Conservation (phyloP, 371 early-diverging fungal species). For the Mucor plumbeus region DNA sequence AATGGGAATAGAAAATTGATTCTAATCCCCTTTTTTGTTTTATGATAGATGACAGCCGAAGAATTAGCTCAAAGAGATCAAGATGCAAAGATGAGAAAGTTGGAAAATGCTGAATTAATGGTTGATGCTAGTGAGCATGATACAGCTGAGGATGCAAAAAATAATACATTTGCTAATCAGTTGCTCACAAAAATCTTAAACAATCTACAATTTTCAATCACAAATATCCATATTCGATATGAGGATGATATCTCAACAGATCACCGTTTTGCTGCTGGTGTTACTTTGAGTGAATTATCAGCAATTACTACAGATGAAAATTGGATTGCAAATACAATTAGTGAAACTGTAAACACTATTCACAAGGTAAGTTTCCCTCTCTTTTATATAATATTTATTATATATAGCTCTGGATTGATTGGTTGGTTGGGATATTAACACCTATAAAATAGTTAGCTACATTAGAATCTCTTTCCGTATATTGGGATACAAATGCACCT, state of each 20-base stretch:
- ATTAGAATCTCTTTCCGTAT: slow-evolving; percentile 82
- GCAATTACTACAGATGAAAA: slow-evolving; percentile 92
- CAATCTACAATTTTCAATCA: slow-evolving; percentile 93
- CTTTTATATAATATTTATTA: no score
- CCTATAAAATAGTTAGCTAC: slow-evolving; percentile 60
- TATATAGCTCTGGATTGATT: neutral
- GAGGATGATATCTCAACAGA: slow-evolving; percentile 84
- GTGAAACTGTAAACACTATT: slow-evolving; percentile 77
- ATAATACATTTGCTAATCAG: slow-evolving; percentile 81
- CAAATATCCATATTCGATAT: slow-evolving; percentile 95
- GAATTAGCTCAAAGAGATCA: slow-evolving; percentile 83
- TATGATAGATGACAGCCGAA: slow-evolving; percentile 70
- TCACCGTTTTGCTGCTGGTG: slow-evolving; percentile 89
- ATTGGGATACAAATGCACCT: slow-evolving; percentile 86
- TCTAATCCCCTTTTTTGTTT: neutral
- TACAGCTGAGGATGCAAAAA: slow-evolving; percentile 67
- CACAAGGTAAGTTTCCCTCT: slow-evolving; percentile 69
- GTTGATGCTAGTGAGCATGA: slow-evolving; percentile 30
- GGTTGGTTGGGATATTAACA: neutral
- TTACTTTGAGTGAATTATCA: slow-evolving; percentile 89
- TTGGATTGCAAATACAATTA: slow-evolving; percentile 85
- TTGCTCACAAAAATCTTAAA: slow-evolving; percentile 93
- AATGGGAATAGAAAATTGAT: neutral
- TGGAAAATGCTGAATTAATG: slow-evolving; percentile 80
- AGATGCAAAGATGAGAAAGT: slow-evolving; percentile 81